Conservation (phyloP, 768 basidiomycete genomes). For the Mycena venus region DNA sequence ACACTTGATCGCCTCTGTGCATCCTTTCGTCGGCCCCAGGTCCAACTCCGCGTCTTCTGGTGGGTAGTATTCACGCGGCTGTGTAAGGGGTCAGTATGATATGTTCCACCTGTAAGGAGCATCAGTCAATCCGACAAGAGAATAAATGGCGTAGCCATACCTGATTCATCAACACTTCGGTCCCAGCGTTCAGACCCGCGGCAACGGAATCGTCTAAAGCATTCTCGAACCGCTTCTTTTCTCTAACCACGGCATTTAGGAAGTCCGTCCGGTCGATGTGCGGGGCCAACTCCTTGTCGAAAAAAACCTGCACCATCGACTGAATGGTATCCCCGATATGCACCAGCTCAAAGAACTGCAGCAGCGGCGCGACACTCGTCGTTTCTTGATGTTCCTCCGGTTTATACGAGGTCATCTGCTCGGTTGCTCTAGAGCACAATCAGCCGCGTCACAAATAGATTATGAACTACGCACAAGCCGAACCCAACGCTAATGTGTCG, state of each 20-base stretch:
- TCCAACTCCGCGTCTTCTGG: conserved; percentile 84
- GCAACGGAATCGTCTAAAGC: conserved; percentile 94
- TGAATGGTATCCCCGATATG: conserved; percentile 98
- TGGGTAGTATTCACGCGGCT: conserved; percentile 92
- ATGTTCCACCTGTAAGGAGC: conserved; percentile 83
- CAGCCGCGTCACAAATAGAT: conserved; percentile 9
- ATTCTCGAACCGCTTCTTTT: conserved; percentile 97
- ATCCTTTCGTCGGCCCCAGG: conserved; percentile 88
- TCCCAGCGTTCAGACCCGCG: conserved; percentile 93
- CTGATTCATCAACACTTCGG: conserved; percentile 96
- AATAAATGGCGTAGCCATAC: conserved; percentile 50
- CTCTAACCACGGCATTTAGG: conserved; percentile 90
- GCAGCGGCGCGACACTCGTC: conserved; percentile 88
- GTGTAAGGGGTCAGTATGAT: conserved; percentile 87
- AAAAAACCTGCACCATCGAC: conserved; percentile 98
- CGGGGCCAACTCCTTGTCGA: conserved; percentile 92
- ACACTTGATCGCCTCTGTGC: conserved; percentile 90
- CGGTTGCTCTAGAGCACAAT: conserved; percentile 73
- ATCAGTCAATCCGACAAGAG: background rate
- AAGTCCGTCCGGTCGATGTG: conserved; percentile 97
- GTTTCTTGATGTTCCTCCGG: conserved; percentile 89
- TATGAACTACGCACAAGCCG: conserved; percentile 63
- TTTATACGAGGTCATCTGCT: conserved; percentile 91
- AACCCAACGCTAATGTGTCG: conserved; percentile 89
- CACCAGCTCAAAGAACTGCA: conserved; percentile 98